Conservation (phyloP, 176 grass and related monocot genomes). For the sorghum (Sorghum bicolor) region DNA sequence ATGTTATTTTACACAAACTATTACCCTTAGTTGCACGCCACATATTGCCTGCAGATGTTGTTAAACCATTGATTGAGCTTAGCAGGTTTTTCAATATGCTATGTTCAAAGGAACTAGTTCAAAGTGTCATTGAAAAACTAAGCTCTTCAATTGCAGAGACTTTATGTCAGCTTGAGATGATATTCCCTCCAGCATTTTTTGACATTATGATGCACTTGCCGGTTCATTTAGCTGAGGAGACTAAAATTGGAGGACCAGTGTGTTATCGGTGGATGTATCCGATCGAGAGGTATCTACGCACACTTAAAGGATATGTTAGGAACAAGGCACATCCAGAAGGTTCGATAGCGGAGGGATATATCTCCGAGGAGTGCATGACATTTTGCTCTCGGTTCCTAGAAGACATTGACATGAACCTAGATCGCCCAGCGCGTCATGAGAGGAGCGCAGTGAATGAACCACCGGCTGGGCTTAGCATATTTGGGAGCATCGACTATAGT, state of each 20-base stretch:
- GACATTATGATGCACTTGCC: neutral
- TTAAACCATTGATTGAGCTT: neutral
- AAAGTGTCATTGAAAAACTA: neutral
- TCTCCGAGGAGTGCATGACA: no score
- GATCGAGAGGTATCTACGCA: no score
- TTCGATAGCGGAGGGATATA: no score
- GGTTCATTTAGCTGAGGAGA: neutral
- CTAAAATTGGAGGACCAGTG: neutral
- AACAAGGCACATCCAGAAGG: no score
- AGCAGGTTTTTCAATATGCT: neutral
- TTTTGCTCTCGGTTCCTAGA: no score
- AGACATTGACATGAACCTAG: no score
- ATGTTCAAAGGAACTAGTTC: neutral
- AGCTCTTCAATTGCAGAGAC: neutral
- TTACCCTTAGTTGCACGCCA: no score
- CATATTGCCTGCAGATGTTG: no score
- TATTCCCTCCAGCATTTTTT: neutral
- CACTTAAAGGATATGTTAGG: no score
- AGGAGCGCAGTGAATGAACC: neutral
- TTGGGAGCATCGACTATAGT: neutral
- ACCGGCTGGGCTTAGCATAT: neutral
- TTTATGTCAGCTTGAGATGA: neutral
- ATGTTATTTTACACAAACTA: neutral
- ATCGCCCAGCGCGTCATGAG: no score
- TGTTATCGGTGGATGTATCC: no score